Evolutionary conservation across 116 monocot species (phyloP).

Genomic region (Phalaenopsis hybrid): DNA sequence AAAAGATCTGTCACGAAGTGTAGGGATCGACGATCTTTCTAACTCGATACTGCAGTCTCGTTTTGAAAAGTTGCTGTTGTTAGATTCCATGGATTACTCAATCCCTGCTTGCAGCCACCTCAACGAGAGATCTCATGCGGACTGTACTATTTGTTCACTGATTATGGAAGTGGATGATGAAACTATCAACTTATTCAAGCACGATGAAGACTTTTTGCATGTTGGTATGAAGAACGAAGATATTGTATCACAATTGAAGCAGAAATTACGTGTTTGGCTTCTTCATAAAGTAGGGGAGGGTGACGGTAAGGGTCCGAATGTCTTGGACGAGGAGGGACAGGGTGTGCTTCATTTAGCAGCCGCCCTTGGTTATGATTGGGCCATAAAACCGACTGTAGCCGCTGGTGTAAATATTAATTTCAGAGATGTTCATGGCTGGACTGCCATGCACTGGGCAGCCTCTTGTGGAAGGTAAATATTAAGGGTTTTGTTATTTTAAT

Average conservation of each 20-base stretch:
- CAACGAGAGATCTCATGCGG: constrained; percentile 32
- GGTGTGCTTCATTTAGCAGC: constrained; percentile 92
- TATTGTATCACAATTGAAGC: constrained; percentile 47
- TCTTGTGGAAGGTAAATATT: constrained; percentile 65
- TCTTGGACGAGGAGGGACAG: constrained; percentile 77
- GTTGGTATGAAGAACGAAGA: constrained; percentile 23
- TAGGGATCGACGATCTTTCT: constrained; percentile 31
- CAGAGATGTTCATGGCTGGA: constrained; percentile 93
- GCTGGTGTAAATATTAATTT: constrained; percentile 91
- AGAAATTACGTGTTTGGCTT: constrained; percentile 75
- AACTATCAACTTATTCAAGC: constrained; percentile 21
- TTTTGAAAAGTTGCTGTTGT: constrained; percentile 66
- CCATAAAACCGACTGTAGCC: constrained; percentile 59
- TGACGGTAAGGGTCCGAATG: constrained; percentile 81
- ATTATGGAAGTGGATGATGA: constrained; percentile 46
- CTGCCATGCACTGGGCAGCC: constrained; percentile 99
- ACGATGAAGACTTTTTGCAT: constrained; percentile 18
- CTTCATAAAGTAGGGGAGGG: constrained; percentile 60
- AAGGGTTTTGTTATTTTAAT: too few relatives aligned
- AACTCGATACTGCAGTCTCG: constrained; percentile 49
- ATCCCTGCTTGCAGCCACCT: constrained; percentile 9
- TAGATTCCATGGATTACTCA: constrained; percentile 21
- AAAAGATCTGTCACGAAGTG: constrained; percentile 13
- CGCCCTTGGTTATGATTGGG: constrained; percentile 98
- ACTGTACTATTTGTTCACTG: constrained; percentile 43